Conservation (phyloP, 139 green algal species). For the Micractinium conductrix region DNA sequence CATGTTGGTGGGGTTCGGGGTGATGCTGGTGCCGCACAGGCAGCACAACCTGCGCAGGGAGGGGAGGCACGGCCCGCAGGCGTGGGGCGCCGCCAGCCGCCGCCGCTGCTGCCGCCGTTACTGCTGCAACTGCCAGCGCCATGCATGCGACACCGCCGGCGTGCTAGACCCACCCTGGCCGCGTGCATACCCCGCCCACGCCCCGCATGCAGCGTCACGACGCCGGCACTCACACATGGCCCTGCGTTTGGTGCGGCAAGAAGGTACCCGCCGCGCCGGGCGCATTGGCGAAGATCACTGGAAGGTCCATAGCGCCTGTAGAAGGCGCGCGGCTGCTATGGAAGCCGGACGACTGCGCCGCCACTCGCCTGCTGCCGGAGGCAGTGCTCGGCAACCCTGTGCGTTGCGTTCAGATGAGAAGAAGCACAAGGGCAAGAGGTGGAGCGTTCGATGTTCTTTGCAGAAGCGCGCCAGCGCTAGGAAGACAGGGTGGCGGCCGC, state of each 20-base stretch:
- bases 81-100: background rate
- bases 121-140: background rate
- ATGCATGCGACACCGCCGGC: background rate
- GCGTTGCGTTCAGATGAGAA: too few species aligned
- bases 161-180: background rate
- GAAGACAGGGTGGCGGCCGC: too few species aligned
- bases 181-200: background rate
- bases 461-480: too few species aligned
- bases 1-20: conserved; percentile 97
- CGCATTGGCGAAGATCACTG: conserved; percentile 15
- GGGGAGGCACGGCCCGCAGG: background rate
- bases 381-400: too few species aligned
- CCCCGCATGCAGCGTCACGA: background rate
- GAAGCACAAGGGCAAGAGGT: too few species aligned
- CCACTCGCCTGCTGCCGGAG: too few species aligned
- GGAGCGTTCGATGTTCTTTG: too few species aligned
- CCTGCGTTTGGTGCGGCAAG: conserved; percentile 64
- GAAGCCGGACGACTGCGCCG: too few species aligned
- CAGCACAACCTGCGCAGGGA: conserved; percentile 81
- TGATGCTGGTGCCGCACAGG: conserved; percentile 91
- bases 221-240: conserved; percentile 84
- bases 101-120: background rate
- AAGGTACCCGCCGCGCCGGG: conserved; percentile 38
- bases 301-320: conserved; percentile 38
- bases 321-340: too few species aligned